Percentiles rank a stretch among this genome's conserved stretches.
Evolutionary conservation across 805 yeast genomes (phyloP).

Genomic region (Clavispora asparagi): DNA sequence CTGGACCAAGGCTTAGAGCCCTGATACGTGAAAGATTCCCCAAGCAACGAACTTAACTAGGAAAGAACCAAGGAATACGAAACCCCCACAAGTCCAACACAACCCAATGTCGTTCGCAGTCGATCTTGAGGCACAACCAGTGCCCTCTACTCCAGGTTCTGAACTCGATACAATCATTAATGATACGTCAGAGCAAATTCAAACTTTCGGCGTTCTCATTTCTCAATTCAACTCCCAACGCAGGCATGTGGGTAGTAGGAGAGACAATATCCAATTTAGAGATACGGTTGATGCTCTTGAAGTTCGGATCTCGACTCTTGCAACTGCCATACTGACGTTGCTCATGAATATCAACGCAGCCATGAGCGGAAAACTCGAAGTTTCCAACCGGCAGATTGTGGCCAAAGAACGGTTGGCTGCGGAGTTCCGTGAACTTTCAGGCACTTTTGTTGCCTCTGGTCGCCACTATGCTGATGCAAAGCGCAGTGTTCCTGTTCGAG

Average conservation of each 20-base stretch:
- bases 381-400: constrained; percentile 37
- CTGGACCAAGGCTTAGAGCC: too few relatives aligned
- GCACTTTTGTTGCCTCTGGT: constrained; percentile 38
- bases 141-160: constrained; percentile 5
- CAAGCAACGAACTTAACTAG: too few relatives aligned
- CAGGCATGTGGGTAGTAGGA: constrained; percentile 46
- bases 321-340: constrained; percentile 27
- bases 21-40: too few relatives aligned
- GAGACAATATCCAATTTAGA: constrained; percentile 41
- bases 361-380: constrained; percentile 23
- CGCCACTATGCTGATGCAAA: constrained; percentile 48
- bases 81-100: too few relatives aligned
- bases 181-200: constrained; percentile 36
- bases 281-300: constrained; percentile 27
- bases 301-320: constrained; percentile 27
- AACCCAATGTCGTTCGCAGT: constrained; percentile 48
- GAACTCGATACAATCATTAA: constrained; percentile 30
- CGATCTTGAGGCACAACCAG: constrained; percentile 44
- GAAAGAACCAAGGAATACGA: too few relatives aligned
- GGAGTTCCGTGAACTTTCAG: constrained; percentile 51
- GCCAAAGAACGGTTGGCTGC: constrained; percentile 47
- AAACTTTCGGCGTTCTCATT: constrained; percentile 46
- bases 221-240: constrained; percentile 45
- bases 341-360: constrained; percentile 25
- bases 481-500: constrained; percentile 18